Conservation (phyloP, 2,329 filamentous ascomycete species). For the Massarina eburnea region DNA sequence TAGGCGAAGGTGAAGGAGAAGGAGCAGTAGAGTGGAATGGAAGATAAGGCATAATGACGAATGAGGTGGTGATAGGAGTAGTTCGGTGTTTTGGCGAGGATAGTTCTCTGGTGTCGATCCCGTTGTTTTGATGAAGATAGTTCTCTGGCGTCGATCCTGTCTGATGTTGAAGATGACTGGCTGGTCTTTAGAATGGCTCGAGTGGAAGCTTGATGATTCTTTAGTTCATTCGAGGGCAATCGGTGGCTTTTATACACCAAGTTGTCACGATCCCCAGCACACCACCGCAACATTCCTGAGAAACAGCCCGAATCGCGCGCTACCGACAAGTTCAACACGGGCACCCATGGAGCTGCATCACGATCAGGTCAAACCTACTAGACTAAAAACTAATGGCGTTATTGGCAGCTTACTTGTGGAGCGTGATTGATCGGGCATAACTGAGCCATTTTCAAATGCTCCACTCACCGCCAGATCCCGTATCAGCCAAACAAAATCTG, state of each 20-base stretch:
- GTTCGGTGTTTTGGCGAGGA: conserved; percentile 29
- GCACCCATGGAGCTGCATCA: conserved; percentile 29
- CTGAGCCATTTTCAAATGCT: conserved; percentile 35
- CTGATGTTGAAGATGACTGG: conserved; percentile 19
- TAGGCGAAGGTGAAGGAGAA: conserved; percentile 39
- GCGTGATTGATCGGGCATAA: conserved; percentile 25
- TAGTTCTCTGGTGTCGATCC: conserved; percentile 37
- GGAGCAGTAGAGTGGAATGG: conserved; percentile 38
- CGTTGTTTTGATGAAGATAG: conserved; percentile 32
- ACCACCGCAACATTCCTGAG: conserved; percentile 34
- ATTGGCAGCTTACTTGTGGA: conserved; percentile 27
- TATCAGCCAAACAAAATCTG: conserved; percentile 27
- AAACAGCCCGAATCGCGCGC: conserved; percentile 30
- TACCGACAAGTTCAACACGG: conserved; percentile 30
- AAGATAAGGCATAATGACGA: conserved; percentile 41
- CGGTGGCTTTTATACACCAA: conserved; percentile 33
- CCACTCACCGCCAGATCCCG: conserved; percentile 36
- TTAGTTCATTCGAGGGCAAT: conserved; percentile 27
- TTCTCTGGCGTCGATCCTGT: conserved; percentile 35
- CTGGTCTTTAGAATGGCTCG: conserved; percentile 22
- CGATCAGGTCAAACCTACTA: conserved; percentile 32
- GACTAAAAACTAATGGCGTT: conserved; percentile 24
- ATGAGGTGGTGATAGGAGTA: conserved; percentile 13
- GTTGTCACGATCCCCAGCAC: conserved; percentile 19
- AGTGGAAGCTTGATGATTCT: conserved; percentile 24